A percentile compares a stretch with the other conserved stretches of the same genome.
Evolutionary conservation across 495 filamentous ascomycete genomes (phyloP).

Genomic region (Baudoinia panamericana): DNA sequence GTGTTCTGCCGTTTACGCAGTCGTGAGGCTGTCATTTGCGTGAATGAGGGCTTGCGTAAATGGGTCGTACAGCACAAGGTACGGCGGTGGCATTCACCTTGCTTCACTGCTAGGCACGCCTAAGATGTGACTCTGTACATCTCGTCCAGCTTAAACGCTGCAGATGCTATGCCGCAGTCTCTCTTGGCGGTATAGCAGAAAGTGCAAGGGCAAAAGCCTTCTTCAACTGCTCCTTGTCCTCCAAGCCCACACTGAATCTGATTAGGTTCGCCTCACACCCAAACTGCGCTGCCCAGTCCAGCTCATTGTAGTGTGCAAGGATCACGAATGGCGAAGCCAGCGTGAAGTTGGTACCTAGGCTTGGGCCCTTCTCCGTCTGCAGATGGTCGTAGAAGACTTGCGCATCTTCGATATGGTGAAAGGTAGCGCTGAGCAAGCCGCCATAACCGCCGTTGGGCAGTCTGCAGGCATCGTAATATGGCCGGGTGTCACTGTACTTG

Average conservation of each 20-base stretch:
- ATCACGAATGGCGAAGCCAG: constrained; percentile 81
- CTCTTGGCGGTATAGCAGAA: constrained; percentile 9
- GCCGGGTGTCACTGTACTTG: constrained; percentile 53
- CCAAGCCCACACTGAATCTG: constrained; percentile 80
- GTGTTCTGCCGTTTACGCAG: constrained; percentile 24
- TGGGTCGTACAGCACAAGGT: too few relatives aligned
- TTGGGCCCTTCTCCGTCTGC: constrained; percentile 84
- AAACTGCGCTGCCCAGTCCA: constrained; percentile 73
- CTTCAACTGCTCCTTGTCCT: constrained; percentile 54
- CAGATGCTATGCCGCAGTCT: not conserved
- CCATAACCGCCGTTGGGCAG: constrained; percentile 74
- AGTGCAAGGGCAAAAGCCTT: constrained; percentile 13
- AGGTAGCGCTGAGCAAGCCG: constrained; percentile 72
- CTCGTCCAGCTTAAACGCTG: too few relatives aligned
- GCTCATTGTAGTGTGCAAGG: constrained; percentile 80
- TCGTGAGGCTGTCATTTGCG: too few relatives aligned
- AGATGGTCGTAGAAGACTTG: constrained; percentile 73
- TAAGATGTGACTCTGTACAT: too few relatives aligned
- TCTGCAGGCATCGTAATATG: constrained; percentile 66
- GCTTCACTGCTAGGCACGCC: too few relatives aligned
- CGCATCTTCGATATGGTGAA: constrained; percentile 55
- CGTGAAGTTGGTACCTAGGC: constrained; percentile 93
- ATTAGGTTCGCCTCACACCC: constrained; percentile 67
- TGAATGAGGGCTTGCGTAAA: too few relatives aligned
- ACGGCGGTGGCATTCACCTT: too few relatives aligned